Base-by-base conservation (phyloP, 2,329 filamentous ascomycete species). In the Fusarium sp. region DNA sequence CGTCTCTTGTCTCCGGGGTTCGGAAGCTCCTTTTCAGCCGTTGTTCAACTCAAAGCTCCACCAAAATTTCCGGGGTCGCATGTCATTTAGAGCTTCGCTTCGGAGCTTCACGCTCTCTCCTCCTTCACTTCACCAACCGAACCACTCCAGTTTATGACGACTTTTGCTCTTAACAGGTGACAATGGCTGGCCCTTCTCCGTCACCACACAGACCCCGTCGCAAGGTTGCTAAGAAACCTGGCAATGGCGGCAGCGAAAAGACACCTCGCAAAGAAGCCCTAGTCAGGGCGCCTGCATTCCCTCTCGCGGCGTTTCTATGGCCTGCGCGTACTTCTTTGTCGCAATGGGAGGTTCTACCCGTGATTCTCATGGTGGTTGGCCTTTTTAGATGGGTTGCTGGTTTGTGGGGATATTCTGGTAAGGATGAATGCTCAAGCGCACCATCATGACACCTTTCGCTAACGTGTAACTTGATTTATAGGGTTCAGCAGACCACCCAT, bases 321-420 rank as follows among this genome's bases (percentile, higher is more conserved):
- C 94, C 94, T 50, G 92, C 94, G 23, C 91, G 94, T 68, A 91
- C 91, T 52, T 92, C 92, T 1, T 85, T 89, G 20, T 97, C 94
- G 55, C 92, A 95, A 92, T 98, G 96, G 95, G 89, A 97, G 75
- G 88, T 95, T 7, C 83, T 99, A 31, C 94, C 96, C 4, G 83
- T 97, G 73, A 91, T 97, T 7, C 84, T 99, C 55, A 97, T 98
- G 92, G 88, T 86, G 3, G 93, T 89, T n/a, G 94, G 94, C 21
- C 86, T 99, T 46, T 98, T 98, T 78, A 87, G 96, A 74, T 98
- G 96, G 96, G 91, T 93, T 31, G 92, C 93, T 47, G 92, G 94
- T 28, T 84, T 98, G 42, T 98, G 96, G 93, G 93, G 93, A 60
- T 98, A 98, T 79, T 99, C 96, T 74, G 96, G 93, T 94, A 80